Percentiles rank a stretch among this genome's conserved stretches.
Conservation (phyloP, 1,284 basidiomycete species). For the Anthracocystis panici-leucophaei region DNA sequence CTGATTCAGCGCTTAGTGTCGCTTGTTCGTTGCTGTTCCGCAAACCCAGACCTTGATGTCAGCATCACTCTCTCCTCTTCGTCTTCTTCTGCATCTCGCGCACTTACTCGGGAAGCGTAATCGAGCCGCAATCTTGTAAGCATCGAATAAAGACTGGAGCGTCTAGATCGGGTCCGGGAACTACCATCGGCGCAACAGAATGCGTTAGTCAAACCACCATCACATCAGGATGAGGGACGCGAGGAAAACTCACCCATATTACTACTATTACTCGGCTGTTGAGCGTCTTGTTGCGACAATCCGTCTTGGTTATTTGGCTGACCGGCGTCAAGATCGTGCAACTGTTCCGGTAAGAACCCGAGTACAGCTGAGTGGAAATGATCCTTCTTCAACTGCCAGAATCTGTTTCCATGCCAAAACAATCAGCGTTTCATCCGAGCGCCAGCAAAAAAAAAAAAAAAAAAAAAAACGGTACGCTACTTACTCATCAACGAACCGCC, state of each 20-base stretch:
- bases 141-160: constrained; percentile 66
- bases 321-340: constrained; percentile 49
- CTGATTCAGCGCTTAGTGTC: constrained; percentile 44
- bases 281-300: constrained; percentile 18
- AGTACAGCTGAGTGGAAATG: constrained; percentile 55
- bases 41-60: not conserved
- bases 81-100: not conserved
- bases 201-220: not conserved
- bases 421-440: constrained; percentile 2
- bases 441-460: too few relatives aligned
- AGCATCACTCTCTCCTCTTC: not conserved
- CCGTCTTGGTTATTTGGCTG: constrained; percentile 11
- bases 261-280: constrained; percentile 19
- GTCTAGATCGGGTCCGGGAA: constrained; percentile 56
- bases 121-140: constrained; percentile 56
- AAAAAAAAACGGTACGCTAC: constrained; percentile 2
- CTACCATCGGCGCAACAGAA: constrained; percentile 18
- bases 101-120: constrained; percentile 57
- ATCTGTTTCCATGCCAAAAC: constrained; percentile 26
- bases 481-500: constrained; percentile 48
- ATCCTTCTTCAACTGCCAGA: constrained; percentile 46
- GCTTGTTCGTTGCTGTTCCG: constrained; percentile 47
- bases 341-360: constrained; percentile 54
- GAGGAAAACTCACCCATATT: constrained; percentile 54
- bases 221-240: not conserved